Base-by-base conservation (phyloP, 352 stramenopile genomes). In the Globisporangium lucens region DNA sequence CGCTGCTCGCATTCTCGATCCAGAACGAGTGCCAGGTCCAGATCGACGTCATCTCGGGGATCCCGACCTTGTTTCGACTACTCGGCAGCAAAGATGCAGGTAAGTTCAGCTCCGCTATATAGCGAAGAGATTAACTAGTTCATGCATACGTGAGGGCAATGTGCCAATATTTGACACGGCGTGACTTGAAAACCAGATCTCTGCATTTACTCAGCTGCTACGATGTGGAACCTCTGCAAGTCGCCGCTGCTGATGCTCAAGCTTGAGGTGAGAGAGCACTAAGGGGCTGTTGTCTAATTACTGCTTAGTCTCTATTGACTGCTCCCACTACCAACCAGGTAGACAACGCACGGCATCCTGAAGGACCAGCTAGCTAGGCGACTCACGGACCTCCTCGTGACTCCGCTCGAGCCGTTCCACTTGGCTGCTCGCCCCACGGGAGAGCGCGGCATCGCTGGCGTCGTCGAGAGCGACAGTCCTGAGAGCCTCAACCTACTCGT, bases 1-100 rank as follows among this genome's bases (percentile, higher is more conserved):
- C 85, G 3, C 41, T 91, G 51, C 71, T 91, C 4, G 78, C 82
- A 20, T 93, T 85, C 67, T 91, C 82, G 17, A 74, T 87, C 15
- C 82, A 93, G 27, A 88, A 78, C 57, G 80, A 90, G 61, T 93
- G 85, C 10, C 83, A 91, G 27, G 52, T 77, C n/a, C 83, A 93
- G n/a, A 62, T 93, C 13, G 83, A 91, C 64, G 63, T 66, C 4
- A 65, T 93, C 41, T 72, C 66, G 9, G 79, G 73, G 6, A 67
- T 90, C 10, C 57, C 76, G 2, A 60, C 82, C 15, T 73, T 93
- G 3, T 66, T 91, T 15, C 75, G 66, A 3, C 62, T 90, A 4
- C 72, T 91, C 7, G 73, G 89, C 33, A 65, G 68, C 29, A 61
- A 72, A 20, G 77, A 85, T 41, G 74, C 60, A 67, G 76, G 72